Base-by-base conservation (phyloP, 1,139 yeast genomes). In the Saccharomyces hybrid region DNA sequence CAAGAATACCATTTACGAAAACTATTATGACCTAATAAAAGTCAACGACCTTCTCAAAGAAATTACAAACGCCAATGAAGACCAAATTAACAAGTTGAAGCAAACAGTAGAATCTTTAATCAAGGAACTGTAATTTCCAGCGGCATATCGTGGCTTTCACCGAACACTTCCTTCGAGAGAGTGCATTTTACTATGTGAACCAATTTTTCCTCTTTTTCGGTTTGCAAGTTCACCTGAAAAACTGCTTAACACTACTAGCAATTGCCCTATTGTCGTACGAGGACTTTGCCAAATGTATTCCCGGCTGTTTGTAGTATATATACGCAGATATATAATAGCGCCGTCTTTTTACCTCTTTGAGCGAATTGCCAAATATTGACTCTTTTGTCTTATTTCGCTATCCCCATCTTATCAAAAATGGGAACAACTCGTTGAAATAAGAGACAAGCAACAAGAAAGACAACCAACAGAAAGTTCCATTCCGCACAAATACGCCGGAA, bases 1-100 rank as follows among this genome's bases (percentile, higher is more conserved):
- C 50, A 78, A 78, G 57, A 76, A 78, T 46, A 77, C 78, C 50
- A 77, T 78, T 9, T 78, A 78, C 61, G 79, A 78, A 62, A 78
- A 78, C 58, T 78, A 78, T 66, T 77, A 76, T 61, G 82, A 78
- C 56, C 64, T 78, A 54, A 76, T 78, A 55, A 76, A 76, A 56
- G 73, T 78, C 46, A 76, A 76, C 56, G 75, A 75, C 46, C 72
- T 76, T 25, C 58, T 77, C 48, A 68, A 65, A 52, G 72, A 60
- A 26, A 56, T 62, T 49, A 57, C 57, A 31, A 51, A 52, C 23
- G 54, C 55, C 13, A 58, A 59, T 16, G 55, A 54, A 19, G 47
- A 55, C 25, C 52, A 57, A 29, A 34, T 59, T 9, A 47, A 46
- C 11, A 53, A 55, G 48, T 51, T 59, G 46, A 55, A 52, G 47